Percentiles rank a stretch among this genome's conserved stretches.
These are phyloP conservation scores for Ascodesmis nigricans DNA, from an alignment of 495 filamentous ascomycete species.

Conservation along the genomic window DNA sequence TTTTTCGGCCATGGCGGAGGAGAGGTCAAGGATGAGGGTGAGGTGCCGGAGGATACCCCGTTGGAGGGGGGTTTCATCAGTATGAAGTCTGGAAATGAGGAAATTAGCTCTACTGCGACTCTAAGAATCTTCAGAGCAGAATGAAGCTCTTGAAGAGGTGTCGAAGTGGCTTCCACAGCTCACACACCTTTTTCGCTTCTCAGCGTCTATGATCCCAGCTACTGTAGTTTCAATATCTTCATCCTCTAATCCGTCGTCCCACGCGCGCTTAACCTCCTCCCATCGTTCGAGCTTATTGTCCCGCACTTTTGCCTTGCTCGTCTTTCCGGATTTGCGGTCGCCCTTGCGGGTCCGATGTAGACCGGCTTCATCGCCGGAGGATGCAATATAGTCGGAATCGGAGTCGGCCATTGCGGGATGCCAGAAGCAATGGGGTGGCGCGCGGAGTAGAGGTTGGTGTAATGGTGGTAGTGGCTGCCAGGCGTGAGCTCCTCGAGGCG, in stretches of 20 bases:
- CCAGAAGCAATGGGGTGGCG: too few relatives aligned
- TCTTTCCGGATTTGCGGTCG: not conserved
- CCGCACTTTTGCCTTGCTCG: conserved; percentile 7
- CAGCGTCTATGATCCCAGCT: conserved; percentile 43
- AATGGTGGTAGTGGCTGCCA: not conserved
- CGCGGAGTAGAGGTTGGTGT: not conserved
- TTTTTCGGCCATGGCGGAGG: conserved; percentile 83
- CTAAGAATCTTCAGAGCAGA: too few relatives aligned
- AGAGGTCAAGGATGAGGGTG: conserved; percentile 79
- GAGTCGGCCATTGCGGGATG: conserved; percentile 42
- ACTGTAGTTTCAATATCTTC: conserved; percentile 50
- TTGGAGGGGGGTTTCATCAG: conserved; percentile 85
- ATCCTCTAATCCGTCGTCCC: conserved; percentile 50
- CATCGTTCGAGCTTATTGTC: conserved; percentile 29
- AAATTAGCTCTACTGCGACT: too few relatives aligned
- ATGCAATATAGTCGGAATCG: conserved; percentile 63
- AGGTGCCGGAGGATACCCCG: conserved; percentile 91
- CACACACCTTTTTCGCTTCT: conserved; percentile 64
- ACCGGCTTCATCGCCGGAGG: conserved; percentile 55
- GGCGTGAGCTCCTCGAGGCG: not conserved
- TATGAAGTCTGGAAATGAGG: conserved; percentile 43
- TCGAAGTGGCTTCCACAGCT: not conserved
- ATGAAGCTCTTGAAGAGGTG: too few relatives aligned
- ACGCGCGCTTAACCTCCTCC: conserved; percentile 36
- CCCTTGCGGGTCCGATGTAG: conserved; percentile 21